phyloP scores from a whole-genome alignment of 2,329 filamentous ascomycete species.

The Chlorencoelia australis region DNA sequence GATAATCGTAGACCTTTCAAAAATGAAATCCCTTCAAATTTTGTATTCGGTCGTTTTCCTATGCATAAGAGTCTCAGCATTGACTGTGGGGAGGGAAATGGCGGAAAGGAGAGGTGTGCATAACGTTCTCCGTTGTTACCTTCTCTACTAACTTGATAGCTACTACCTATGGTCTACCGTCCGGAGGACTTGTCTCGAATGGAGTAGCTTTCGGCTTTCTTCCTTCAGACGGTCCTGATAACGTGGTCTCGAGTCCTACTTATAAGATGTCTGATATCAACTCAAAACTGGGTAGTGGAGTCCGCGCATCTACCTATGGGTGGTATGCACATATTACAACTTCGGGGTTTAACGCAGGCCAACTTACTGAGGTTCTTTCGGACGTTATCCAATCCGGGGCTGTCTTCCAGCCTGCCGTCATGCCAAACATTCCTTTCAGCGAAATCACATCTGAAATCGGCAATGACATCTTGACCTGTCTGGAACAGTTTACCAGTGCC shows the following conservation, averaged over 20 bases:
- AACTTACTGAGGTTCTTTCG: constrained; percentile 4
- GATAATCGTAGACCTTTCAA: too few relatives aligned
- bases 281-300: constrained; percentile 2
- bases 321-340: constrained; percentile 6
- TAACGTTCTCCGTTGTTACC: too few relatives aligned
- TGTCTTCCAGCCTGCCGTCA: constrained; percentile 7
- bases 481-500: constrained; percentile 5
- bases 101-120: too few relatives aligned
- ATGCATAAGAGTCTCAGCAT: too few relatives aligned
- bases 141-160: too few relatives aligned
- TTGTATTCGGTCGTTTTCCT: too few relatives aligned
- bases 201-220: constrained; percentile 8
- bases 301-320: constrained; percentile 6
- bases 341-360: background rate
- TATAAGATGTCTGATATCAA: constrained; percentile 8
- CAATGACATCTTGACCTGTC: constrained; percentile 2
- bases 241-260: constrained; percentile 1
- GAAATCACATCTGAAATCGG: constrained; percentile 3
- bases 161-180: constrained; percentile 1
- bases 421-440: constrained; percentile 7
- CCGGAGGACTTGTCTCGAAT: constrained; percentile 4
- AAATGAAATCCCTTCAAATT: too few relatives aligned
- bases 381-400: constrained; percentile 8
- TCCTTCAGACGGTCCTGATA: constrained; percentile 9
- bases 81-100: too few relatives aligned